These are phyloP conservation scores for Pleurotus cornucopiae DNA, from an alignment of 768 basidiomycete genomes.

Conservation along the genomic window DNA sequence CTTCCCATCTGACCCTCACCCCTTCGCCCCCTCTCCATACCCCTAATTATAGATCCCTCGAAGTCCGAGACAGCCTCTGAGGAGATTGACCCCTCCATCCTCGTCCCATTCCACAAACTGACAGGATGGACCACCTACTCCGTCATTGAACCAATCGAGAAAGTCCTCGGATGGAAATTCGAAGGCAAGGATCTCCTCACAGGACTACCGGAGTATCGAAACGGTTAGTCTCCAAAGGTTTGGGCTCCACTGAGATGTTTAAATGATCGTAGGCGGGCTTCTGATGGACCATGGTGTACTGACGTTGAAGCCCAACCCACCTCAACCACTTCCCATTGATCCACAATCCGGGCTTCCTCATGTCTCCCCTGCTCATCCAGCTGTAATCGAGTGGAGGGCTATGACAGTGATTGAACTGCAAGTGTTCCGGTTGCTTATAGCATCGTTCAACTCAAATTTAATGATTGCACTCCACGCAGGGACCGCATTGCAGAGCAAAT, in stretches of 20 bases:
- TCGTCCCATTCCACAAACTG: conserved; percentile 95
- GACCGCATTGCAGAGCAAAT: conserved; percentile 83
- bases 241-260: neutral
- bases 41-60: conserved; percentile 1
- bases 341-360: conserved; percentile 51
- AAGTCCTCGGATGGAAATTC: conserved; percentile 74
- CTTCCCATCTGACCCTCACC: neutral
- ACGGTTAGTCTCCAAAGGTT: conserved; percentile 44
- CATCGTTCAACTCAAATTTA: neutral
- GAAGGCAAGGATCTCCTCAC: conserved; percentile 83
- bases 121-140: conserved; percentile 93
- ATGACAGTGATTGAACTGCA: conserved; percentile 93
- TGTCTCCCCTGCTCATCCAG: conserved; percentile 75
- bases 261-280: conserved; percentile 65
- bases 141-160: conserved; percentile 80
- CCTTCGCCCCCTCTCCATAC: neutral
- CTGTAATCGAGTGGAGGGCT: conserved; percentile 94
- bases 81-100: conserved; percentile 51
- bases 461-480: conserved; percentile 19
- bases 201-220: conserved; percentile 93
- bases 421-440: conserved; percentile 20
- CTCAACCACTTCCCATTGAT: conserved; percentile 41
- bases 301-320: conserved; percentile 48
- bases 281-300: conserved; percentile 82
- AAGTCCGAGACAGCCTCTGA: conserved; percentile 6